phyloP scores from a whole-genome alignment of 2,329 filamentous ascomycete species.

The Ampelomyces quisqualis region DNA sequence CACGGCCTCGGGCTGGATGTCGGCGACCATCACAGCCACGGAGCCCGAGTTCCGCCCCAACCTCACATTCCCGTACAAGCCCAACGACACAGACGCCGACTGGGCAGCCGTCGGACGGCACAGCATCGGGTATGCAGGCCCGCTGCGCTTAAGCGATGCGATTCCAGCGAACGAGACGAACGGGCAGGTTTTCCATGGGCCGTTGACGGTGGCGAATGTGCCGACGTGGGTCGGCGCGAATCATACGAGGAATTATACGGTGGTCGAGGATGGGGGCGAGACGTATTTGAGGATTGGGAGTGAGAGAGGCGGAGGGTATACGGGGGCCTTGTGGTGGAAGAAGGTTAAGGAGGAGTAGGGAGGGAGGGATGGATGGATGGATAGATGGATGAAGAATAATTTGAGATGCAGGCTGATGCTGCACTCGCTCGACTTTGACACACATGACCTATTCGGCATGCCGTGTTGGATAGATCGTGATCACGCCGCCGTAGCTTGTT shows the following conservation, averaged over 20 bases:
- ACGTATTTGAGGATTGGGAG: constrained; percentile 27
- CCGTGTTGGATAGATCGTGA: no score
- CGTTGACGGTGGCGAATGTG: constrained; percentile 28
- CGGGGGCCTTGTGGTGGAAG: constrained; percentile 28
- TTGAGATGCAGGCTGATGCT: no score
- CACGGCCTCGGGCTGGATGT: constrained; percentile 27
- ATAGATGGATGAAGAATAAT: background rate
- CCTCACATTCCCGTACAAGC: constrained; percentile 25
- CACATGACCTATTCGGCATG: no score
- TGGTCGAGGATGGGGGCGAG: constrained; percentile 17
- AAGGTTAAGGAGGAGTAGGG: constrained; percentile 6
- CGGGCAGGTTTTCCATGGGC: constrained; percentile 32
- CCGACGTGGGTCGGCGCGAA: constrained; percentile 24
- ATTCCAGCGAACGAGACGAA: constrained; percentile 18
- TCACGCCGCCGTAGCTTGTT: constrained; percentile 9
- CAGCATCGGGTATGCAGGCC: constrained; percentile 30
- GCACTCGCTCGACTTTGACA: no score
- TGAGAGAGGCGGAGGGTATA: constrained; percentile 24
- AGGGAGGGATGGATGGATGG: background rate
- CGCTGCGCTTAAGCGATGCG: constrained; percentile 16
- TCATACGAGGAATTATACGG: constrained; percentile 27
- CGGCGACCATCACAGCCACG: constrained; percentile 30
- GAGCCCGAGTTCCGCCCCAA: constrained; percentile 23
- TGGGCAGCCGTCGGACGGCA: constrained; percentile 36
- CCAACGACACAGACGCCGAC: constrained; percentile 24